Evolutionary conservation across 345 rosid species (phyloP).

Genomic region (Lagerstroemia speciosa): DNA sequence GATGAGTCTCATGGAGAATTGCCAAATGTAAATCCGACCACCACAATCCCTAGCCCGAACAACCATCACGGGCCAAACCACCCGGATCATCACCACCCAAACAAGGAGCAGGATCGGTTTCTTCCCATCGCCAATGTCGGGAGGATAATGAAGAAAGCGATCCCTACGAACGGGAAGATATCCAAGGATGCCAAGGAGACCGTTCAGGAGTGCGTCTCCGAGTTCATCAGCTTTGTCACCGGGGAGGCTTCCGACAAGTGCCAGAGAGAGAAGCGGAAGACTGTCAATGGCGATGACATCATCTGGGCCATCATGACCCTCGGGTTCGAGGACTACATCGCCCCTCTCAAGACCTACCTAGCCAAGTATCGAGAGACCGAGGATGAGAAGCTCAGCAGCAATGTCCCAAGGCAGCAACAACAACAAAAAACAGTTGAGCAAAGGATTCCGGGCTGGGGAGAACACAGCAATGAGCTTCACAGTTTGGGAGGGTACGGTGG

Average conservation of each 20-base stretch:
- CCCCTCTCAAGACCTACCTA: slow-evolving; percentile 47
- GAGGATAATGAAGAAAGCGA: slow-evolving; percentile 66
- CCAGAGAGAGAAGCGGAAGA: slow-evolving; percentile 61
- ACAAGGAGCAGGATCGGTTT: slow-evolving; percentile 61
- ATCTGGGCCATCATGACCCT: slow-evolving; percentile 67
- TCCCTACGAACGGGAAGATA: slow-evolving; percentile 56
- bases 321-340: slow-evolving; percentile 59
- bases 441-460: background rate
- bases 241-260: slow-evolving; percentile 73
- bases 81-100: slow-evolving; percentile 17
- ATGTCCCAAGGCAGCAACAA: slow-evolving; percentile 47
- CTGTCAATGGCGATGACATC: slow-evolving; percentile 68
- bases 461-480: background rate
- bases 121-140: slow-evolving; percentile 73
- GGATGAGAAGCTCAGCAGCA: slow-evolving; percentile 43
- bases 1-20: slow-evolving; percentile 39
- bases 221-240: slow-evolving; percentile 64
- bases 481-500: too few relatives aligned
- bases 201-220: slow-evolving; percentile 68
- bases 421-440: slow-evolving; percentile 16
- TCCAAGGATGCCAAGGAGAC: slow-evolving; percentile 69
- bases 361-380: slow-evolving; percentile 54
- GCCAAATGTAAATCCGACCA: slow-evolving; percentile 29
- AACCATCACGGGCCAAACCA: too few relatives aligned
- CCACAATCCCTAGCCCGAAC: background rate